Evolutionary conservation across 768 basidiomycete genomes (phyloP).

Genomic region (Termitomyces sp.): DNA sequence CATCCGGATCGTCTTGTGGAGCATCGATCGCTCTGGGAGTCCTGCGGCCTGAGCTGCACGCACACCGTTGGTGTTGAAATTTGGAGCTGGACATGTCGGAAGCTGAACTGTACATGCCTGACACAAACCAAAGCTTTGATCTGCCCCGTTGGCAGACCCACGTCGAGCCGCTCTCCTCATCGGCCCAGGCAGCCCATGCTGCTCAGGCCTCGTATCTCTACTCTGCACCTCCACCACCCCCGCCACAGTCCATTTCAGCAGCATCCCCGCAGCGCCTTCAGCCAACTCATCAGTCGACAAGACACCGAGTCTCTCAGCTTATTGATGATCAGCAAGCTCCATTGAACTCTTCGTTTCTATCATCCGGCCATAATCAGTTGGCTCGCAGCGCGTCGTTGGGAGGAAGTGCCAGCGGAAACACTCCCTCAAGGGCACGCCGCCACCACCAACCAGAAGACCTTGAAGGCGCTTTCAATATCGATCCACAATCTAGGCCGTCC

Average conservation of each 20-base stretch:
- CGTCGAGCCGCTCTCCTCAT: conserved; percentile 52
- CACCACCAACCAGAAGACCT: conserved; percentile 71
- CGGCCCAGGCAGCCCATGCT: conserved; percentile 47
- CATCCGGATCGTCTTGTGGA: neutral
- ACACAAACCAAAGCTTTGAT: conserved; percentile 80
- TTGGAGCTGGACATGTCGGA: conserved; percentile 55
- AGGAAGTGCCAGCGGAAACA: conserved; percentile 34
- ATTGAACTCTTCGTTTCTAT: conserved; percentile 46
- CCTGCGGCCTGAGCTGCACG: conserved; percentile 14
- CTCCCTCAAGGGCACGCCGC: conserved; percentile 48
- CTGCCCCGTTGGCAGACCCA: conserved; percentile 70
- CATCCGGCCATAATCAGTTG: conserved; percentile 50
- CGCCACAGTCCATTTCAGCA: conserved; percentile 35
- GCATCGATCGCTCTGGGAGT: neutral
- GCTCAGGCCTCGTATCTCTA: conserved; percentile 52
- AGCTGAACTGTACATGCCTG: conserved; percentile 74
- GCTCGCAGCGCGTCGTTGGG: conserved; percentile 68
- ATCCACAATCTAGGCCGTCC: conserved; percentile 37
- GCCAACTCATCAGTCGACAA: conserved; percentile 45
- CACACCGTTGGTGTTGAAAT: conserved; percentile 11
- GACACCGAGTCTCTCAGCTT: conserved; percentile 61
- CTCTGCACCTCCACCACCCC: conserved; percentile 52
- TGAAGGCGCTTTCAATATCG: conserved; percentile 44
- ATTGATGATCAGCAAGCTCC: conserved; percentile 56
- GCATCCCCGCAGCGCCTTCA: conserved; percentile 45